Base-by-base conservation (phyloP, 305 asterid genomes). In the Coffea humblotiana region DNA sequence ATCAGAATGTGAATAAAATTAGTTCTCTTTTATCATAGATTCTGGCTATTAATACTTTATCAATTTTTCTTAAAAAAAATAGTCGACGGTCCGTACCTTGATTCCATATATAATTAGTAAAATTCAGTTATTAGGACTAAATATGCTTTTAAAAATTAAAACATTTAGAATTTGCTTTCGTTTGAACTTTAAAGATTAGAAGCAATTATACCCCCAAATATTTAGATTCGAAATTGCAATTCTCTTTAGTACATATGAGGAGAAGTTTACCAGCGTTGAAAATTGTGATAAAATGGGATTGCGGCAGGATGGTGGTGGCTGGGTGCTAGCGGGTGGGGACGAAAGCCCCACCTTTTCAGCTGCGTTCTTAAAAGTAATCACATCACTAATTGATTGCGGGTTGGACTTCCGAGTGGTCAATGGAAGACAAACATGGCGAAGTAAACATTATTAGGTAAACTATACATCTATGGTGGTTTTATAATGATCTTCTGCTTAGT, bases 371-470 rank as follows among this genome's bases (percentile, higher is more conserved):
- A 37, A 37, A 37, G 18, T 51, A 7, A 27, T 11, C 23, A 21
- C 6, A 58, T 23, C 21, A 21, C 65, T 21, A 61, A 1, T 63
- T 64, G 37, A 27, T 12, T 64, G 18, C 40, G 37, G n/a, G 7
- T 61, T n/a, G 52, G 13, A 37, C 43, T 37, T 37, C 2, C 5
- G 43, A 4, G 43, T 37, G 43, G 43, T 2, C 43, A 37, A 37
- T 37, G 43, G 43, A 37, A 37, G 43, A 37, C 43, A 37, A 4
- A 37, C 43, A 37, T 4, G 23, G 16, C 40, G 56, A 76, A n/a
- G 27, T 12, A 52, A 45, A 27, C 80, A 48, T 65, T 65, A 65
- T 77, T 77, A 77, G 80, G 80, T 65, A 77, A 77, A 15, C 79
- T 27, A 29, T 29, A 77, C 64, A 10, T 19, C 3, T 0, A 32